These are phyloP conservation scores for Ophiocordyceps camponoti-leonardi DNA, from an alignment of 2,329 filamentous ascomycete species.

Conservation along the genomic window DNA sequence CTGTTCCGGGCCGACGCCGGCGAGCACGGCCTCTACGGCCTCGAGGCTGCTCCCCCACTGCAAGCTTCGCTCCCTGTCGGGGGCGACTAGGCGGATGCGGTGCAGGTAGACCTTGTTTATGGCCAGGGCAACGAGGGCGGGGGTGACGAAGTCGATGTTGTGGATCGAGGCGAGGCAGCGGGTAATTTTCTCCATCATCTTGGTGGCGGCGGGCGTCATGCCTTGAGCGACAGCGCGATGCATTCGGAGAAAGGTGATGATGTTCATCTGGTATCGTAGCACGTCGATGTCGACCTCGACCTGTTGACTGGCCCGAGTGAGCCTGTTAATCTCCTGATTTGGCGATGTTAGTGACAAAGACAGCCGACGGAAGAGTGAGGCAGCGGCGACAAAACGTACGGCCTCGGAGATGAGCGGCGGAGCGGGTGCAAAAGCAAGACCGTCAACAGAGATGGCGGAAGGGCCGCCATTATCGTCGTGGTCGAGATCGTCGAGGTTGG, in stretches of 20 bases:
- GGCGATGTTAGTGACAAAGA: slow-evolving; percentile 2
- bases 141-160: slow-evolving; percentile 62
- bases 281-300: slow-evolving; percentile 61
- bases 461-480: not conserved
- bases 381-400: slow-evolving; percentile 14
- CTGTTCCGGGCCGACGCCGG: slow-evolving; percentile 41
- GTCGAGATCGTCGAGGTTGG: slow-evolving; percentile 32
- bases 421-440: slow-evolving; percentile 1
- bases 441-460: not conserved
- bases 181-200: slow-evolving; percentile 54
- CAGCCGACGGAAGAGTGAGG: not conserved
- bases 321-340: slow-evolving; percentile 33
- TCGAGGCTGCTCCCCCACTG: slow-evolving; percentile 76
- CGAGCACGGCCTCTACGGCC: slow-evolving; percentile 50
- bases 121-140: slow-evolving; percentile 67
- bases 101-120: slow-evolving; percentile 79
- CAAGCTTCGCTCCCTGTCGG: slow-evolving; percentile 67
- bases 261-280: slow-evolving; percentile 69
- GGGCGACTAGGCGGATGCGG: slow-evolving; percentile 52
- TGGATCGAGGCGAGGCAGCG: slow-evolving; percentile 69
- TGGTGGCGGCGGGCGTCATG: slow-evolving; percentile 61
- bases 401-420: slow-evolving; percentile 22
- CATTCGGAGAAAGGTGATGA: slow-evolving; percentile 71
- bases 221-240: slow-evolving; percentile 72
- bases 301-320: slow-evolving; percentile 39